Evolutionary conservation across 306 rosid genomes (phyloP), one percentile per base, ranked within the genome.

Genomic region (Vicia sativa): DNA sequence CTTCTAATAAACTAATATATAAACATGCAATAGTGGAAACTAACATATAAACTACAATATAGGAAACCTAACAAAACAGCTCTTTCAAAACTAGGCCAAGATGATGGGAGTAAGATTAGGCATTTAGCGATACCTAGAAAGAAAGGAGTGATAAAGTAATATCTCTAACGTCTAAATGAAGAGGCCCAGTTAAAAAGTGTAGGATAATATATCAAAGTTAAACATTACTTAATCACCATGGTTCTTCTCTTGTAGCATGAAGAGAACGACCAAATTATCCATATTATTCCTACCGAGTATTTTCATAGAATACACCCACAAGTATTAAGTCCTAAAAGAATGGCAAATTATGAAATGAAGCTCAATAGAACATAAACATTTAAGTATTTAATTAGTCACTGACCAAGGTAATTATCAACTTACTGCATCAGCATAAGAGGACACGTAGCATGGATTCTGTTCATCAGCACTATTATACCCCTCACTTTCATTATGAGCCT

Each of bases 391-490:
- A 49, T 7, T 5, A 60, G 66, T 38, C 15, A 28, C 7, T 62
- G 38, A 71, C 21, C 29, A 44, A 45, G 53, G 9, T 7, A 78
- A 44, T 34, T n/a, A 46, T 34, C 44, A 71, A 87, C 97, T 88
- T 85, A 93, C 99, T n/a, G 65, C 42, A 78, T 90, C 97, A 76
- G 72, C 83, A 68, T 88, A 93, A 50, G 95, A 85, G 38, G 95
- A 87, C 25, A 76, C 91, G 54, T 65, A 78, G 79, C 90, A 82
- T 8, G 97, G 86, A 62, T 77, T 84, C 67, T 93, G 99, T 76
- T 93, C 97, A 46, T 93, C 99, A 2, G 99, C 89, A 56, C 99
- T 93, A 67, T 93, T 93, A 75, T 93, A 93, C 29, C 97, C 99
- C 77, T 93, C 99, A n/a, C 65, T 81, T 83, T 93, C 99, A 80